These are phyloP conservation scores for Aspergillus fumigatus DNA, from an alignment of 2,329 filamentous ascomycete genomes.

Conservation along the genomic window DNA sequence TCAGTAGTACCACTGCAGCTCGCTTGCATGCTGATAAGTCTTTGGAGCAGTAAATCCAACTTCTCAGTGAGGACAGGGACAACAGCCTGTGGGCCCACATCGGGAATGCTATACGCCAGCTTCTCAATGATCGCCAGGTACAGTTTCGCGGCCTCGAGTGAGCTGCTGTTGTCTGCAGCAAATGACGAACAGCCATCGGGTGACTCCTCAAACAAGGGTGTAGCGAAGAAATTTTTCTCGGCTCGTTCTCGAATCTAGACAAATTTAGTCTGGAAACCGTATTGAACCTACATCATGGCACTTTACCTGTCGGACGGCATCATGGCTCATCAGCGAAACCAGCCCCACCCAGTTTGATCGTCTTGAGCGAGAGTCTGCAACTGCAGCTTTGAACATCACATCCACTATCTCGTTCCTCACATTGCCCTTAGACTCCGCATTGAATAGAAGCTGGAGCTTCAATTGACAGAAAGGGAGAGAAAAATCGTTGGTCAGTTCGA, in stretches of 20 bases:
- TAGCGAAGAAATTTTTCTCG: conserved; percentile 36
- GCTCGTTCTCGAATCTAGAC: conserved; percentile 37
- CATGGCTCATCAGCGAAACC: conserved; percentile 34
- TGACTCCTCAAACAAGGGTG: conserved; percentile 28
- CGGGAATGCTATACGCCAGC: conserved; percentile 34
- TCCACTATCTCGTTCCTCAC: conserved; percentile 33
- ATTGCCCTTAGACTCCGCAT: conserved; percentile 23
- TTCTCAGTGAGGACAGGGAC: conserved; percentile 36
- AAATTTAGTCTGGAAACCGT: conserved; percentile 13
- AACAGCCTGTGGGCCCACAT: conserved; percentile 28
- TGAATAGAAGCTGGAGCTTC: conserved; percentile 39
- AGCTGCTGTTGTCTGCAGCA: conserved; percentile 10
- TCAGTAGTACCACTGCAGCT: conserved; percentile 17
- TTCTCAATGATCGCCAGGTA: conserved; percentile 39
- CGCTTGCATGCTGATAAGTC: conserved; percentile 27
- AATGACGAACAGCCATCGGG: conserved; percentile 7
- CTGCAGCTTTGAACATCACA: conserved; percentile 37
- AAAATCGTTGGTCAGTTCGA: conserved; percentile 37
- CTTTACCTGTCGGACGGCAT: conserved; percentile 33
- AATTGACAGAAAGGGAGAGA: conserved; percentile 41
- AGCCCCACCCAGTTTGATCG: conserved; percentile 38
- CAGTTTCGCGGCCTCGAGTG: conserved; percentile 30
- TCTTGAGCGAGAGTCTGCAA: conserved; percentile 30
- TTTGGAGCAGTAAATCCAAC: conserved; percentile 37
- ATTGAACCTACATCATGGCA: conserved; percentile 3